phyloP scores from a whole-genome alignment of 164 flowering plant species.

The Stephania cephalantha region DNA sequence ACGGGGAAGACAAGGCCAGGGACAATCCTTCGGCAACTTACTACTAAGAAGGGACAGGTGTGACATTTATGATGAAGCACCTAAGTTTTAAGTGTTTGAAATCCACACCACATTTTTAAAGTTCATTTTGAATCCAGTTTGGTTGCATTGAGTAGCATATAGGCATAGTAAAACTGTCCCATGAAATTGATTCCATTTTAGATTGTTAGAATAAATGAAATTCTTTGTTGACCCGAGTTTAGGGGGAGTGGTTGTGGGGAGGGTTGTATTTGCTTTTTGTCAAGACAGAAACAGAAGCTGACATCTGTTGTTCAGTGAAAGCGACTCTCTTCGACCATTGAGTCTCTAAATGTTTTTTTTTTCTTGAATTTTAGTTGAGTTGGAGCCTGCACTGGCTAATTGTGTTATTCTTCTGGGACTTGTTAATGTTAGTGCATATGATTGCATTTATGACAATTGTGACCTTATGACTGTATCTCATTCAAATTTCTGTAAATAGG shows the following conservation, averaged over 20 bases:
- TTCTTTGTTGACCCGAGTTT: no score
- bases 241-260: no score
- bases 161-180: no score
- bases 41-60: slow-evolving; percentile 99
- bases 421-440: no score
- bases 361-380: background rate
- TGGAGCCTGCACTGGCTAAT: background rate
- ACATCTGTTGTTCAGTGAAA: background rate
- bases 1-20: slow-evolving; percentile 94
- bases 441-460: no score
- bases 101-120: background rate
- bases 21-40: slow-evolving; percentile 87
- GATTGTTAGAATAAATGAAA: no score
- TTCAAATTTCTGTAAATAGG: slow-evolving; percentile 38
- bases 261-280: background rate
- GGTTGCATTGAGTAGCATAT: background rate
- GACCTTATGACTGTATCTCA: background rate
- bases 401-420: no score
- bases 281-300: background rate
- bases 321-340: background rate
- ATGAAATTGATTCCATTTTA: no score
- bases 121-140: background rate
- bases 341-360: background rate
- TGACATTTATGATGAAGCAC: background rate
- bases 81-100: background rate